Evolutionary conservation across 176 grass and related monocot genomes (phyloP).

Genomic region (Musa acuminata): DNA sequence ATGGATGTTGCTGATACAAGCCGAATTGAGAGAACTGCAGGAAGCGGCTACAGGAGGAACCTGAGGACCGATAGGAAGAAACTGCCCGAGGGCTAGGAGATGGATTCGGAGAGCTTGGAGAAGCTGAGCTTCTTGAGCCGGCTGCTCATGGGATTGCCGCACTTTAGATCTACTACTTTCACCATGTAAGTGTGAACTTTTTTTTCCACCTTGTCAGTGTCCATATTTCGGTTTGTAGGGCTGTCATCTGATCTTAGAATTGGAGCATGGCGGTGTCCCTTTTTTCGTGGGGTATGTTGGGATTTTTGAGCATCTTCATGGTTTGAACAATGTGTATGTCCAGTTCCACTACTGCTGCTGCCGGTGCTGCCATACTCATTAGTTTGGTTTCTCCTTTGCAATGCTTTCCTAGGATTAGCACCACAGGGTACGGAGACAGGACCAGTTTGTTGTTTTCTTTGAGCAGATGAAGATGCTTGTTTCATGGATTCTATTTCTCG

Average conservation of each 20-base stretch:
- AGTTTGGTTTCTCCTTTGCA: slow-evolving; percentile 32
- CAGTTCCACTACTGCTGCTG: not conserved
- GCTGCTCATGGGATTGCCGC: slow-evolving; percentile 78
- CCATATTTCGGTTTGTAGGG: slow-evolving; percentile 25
- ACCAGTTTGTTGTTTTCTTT: slow-evolving; percentile 41
- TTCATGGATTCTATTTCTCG: slow-evolving; percentile 61
- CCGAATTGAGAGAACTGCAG: not conserved
- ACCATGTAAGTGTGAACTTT: slow-evolving; percentile 43
- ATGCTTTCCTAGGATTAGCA: slow-evolving; percentile 42
- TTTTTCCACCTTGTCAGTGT: slow-evolving; percentile 38
- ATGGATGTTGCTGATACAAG: not conserved
- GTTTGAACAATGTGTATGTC: slow-evolving; percentile 10
- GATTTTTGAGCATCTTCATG: slow-evolving; percentile 37
- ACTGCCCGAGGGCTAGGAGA: slow-evolving; percentile 38
- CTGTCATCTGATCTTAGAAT: slow-evolving; percentile 39
- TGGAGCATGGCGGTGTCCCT: slow-evolving; percentile 24
- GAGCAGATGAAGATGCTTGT: slow-evolving; percentile 24
- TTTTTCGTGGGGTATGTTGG: slow-evolving; percentile 29
- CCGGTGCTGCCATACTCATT: slow-evolving; percentile 21
- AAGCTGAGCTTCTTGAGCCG: slow-evolving; percentile 90
- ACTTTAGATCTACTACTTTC: slow-evolving; percentile 83
- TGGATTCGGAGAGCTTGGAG: slow-evolving; percentile 88
- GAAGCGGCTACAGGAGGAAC: not conserved
- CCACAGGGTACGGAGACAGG: slow-evolving; percentile 64
- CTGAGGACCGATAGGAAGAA: not conserved